phyloP scores from a whole-genome alignment of 257 asterid genomes.

The Verbascum thapsus region DNA sequence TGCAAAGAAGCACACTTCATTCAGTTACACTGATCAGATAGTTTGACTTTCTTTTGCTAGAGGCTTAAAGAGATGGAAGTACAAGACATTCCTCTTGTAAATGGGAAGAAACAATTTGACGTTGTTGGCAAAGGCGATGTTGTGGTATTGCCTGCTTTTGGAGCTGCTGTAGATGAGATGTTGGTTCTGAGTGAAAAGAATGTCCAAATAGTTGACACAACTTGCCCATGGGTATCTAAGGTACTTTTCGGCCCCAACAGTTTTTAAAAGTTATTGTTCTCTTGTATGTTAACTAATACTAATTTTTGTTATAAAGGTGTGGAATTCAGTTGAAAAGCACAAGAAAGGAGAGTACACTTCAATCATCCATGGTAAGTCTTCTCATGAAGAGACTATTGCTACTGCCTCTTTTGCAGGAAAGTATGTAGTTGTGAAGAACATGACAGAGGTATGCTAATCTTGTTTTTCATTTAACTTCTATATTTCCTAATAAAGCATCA shows the following conservation, averaged over 20 bases:
- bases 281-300: not conserved
- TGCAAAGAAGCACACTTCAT: constrained; percentile 20
- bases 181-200: constrained; percentile 72
- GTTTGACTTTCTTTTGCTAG: constrained; percentile 41
- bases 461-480: constrained; percentile 9
- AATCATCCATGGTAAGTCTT: constrained; percentile 87
- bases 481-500: not conserved
- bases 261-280: constrained; percentile 12
- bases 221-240: constrained; percentile 99
- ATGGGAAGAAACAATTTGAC: constrained; percentile 68
- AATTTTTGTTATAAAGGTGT: constrained; percentile 56
- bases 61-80: constrained; percentile 81
- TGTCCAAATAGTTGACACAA: constrained; percentile 95
- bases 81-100: constrained; percentile 57
- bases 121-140: constrained; percentile 82
- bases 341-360: constrained; percentile 96
- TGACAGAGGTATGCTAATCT: constrained; percentile 67
- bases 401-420: constrained; percentile 99
- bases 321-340: constrained; percentile 95
- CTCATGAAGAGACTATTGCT: constrained; percentile 96
- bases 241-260: constrained; percentile 37
- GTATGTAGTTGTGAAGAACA: constrained; percentile 81
- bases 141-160: constrained; percentile 93
- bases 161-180: constrained; percentile 96
- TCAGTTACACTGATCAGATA: constrained; percentile 2